Base-by-base conservation (phyloP, 495 filamentous ascomycete genomes). In the Xylaria bambusicola region DNA sequence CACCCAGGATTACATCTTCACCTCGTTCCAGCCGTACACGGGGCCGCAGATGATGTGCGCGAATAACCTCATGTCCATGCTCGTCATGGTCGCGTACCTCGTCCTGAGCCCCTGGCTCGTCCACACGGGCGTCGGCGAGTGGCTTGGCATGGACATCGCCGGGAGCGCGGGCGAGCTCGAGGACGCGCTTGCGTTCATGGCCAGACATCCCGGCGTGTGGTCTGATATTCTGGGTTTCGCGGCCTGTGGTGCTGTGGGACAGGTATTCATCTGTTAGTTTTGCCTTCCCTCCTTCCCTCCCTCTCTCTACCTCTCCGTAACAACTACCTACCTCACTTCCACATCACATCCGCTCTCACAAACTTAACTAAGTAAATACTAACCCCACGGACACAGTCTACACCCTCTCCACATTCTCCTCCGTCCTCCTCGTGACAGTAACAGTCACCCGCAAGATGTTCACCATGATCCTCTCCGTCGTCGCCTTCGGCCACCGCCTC, bases 21-120 rank as follows among this genome's bases (percentile, higher is more conserved):
- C 70, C 52, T 83, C 84, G 8, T 92, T 89, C 73, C 85, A 84
- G 62, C 81, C 84, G 18, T 96, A 92, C 73, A 81, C 84, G 13
- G 95, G 95, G 2, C 92, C 93, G 51, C 95, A 98, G 83, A 98
- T 98, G 94, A 98, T 98, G 94, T 91, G 91, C 58, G 95, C 93
- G n/a, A 90, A 96, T 67, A 98, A 97, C 66, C 72, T 96, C 31
- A 84, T 98, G 63, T 86, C 82, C 40, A 93, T 91, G 0, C 60
- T 81, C 29, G 72, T 97, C 49, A 98, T 92, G 2, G 77, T 84
- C 31, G 65, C 71, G 1, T 98, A 93, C 60, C 82, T 98, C 21
- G 64, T 92, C 40, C 68, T 93, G 20, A 87, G 86, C 62, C 95
- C 95, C 6, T 90, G 87, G 76, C 69, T 97, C 5, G 88, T 86